phyloP scores from a whole-genome alignment of 345 rosid species.

The Atalantia buxifolia region DNA sequence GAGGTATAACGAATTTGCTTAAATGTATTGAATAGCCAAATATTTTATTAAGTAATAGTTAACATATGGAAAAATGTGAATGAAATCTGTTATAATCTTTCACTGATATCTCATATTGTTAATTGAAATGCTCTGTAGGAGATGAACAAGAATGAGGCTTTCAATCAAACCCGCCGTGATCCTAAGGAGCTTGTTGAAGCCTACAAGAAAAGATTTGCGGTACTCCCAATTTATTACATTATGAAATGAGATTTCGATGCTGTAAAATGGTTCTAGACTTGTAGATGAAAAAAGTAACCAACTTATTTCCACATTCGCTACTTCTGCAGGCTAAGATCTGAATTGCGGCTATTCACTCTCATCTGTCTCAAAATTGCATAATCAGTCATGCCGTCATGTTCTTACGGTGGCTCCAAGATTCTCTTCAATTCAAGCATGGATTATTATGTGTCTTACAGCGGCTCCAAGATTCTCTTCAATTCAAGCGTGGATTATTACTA shows the following conservation, averaged over 20 bases:
- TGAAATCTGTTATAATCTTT: not conserved
- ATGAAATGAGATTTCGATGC: not conserved
- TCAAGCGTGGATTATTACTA: not conserved
- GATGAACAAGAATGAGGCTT: slow-evolving; percentile 66
- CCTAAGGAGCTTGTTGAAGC: slow-evolving; percentile 55
- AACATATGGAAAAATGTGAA: not conserved
- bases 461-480: not conserved
- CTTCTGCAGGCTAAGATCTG: slow-evolving; percentile 25
- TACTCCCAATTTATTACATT: slow-evolving; percentile 3
- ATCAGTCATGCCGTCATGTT: not conserved
- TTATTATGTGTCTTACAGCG: not conserved
- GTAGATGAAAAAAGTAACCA: not conserved
- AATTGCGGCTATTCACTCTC: not conserved
- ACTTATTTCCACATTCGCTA: not conserved
- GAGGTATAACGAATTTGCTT: slow-evolving; percentile 40
- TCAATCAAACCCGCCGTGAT: slow-evolving; percentile 59
- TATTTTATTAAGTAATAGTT: not conserved
- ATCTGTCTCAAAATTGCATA: not conserved
- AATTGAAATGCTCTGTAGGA: slow-evolving; percentile 35
- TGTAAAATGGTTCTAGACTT: not conserved
- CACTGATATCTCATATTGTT: not conserved
- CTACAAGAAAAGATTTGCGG: slow-evolving; percentile 50
- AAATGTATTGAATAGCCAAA: not conserved
- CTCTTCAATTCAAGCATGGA: not conserved
- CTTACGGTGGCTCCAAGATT: not conserved